Percentiles rank a stretch among this genome's conserved stretches.
Evolutionary conservation across 306 rosid species (phyloP).

Genomic region (Luffa acutangula): DNA sequence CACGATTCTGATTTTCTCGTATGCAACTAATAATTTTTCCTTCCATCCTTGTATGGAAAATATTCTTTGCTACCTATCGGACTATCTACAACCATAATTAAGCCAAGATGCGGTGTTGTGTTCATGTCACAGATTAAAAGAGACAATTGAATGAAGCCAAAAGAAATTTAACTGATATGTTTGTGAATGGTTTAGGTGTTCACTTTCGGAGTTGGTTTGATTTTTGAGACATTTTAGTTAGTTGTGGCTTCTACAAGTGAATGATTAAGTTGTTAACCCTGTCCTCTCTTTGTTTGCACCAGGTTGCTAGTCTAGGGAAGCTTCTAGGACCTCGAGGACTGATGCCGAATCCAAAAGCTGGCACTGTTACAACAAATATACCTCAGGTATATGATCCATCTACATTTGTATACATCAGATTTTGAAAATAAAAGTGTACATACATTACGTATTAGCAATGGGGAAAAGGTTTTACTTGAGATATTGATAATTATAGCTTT

Average conservation of each 20-base stretch:
- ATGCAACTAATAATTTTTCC: neutral
- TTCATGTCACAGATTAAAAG: neutral
- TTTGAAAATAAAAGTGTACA: neutral
- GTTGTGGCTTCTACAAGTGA: neutral
- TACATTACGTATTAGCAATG: neutral
- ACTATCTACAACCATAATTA: neutral
- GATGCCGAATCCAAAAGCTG: constrained; percentile 99
- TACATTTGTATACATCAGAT: neutral
- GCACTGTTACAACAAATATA: constrained; percentile 89
- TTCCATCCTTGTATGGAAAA: neutral
- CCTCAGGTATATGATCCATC: constrained; percentile 53
- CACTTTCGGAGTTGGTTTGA: neutral
- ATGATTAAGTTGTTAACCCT: constrained; percentile 13
- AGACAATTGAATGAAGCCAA: neutral
- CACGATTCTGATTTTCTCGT: neutral
- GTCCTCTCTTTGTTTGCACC: constrained; percentile 16
- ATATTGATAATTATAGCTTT: neutral
- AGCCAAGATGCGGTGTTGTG: neutral
- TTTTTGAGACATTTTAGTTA: neutral
- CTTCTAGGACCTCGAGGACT: constrained; percentile 99
- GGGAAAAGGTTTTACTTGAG: neutral
- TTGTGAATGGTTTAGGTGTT: neutral
- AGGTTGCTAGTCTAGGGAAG: constrained; percentile 97
- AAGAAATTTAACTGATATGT: neutral
- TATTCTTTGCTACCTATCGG: neutral